These are phyloP conservation scores for Pyronema omphalodes DNA, from an alignment of 495 filamentous ascomycete genomes.

Conservation along the genomic window DNA sequence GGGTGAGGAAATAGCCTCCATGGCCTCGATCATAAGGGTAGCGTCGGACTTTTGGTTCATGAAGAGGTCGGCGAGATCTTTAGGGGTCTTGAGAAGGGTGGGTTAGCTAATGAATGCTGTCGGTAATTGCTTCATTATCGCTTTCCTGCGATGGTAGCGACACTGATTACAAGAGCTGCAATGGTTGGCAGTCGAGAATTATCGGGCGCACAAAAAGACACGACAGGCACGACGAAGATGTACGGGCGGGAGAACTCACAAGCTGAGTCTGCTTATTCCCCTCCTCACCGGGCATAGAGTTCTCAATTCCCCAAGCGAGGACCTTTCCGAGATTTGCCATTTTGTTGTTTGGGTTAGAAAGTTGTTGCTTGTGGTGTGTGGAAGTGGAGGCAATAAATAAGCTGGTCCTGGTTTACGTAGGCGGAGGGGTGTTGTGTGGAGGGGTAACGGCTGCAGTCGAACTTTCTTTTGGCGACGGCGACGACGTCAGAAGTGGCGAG, in stretches of 20 bases:
- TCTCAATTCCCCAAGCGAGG: constrained; percentile 86
- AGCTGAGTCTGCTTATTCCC: not conserved
- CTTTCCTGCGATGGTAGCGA: no score
- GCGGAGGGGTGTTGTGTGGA: not conserved
- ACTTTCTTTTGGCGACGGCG: not conserved
- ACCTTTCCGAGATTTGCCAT: constrained; percentile 46
- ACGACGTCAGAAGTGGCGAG: constrained; percentile 3
- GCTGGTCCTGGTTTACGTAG: not conserved
- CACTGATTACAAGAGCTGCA: no score
- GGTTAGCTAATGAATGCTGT: constrained; percentile 16
- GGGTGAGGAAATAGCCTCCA: constrained; percentile 50
- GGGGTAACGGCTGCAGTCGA: not conserved
- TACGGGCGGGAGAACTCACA: constrained; percentile 27
- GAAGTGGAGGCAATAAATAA: not conserved
- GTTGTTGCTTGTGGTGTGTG: not conserved
- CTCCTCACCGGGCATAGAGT: constrained; percentile 31
- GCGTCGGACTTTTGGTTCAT: constrained; percentile 66
- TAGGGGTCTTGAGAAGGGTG: constrained; percentile 9
- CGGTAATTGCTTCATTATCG: constrained; percentile 32
- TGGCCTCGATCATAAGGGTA: constrained; percentile 69
- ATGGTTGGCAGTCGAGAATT: no score
- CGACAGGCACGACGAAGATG: no score
- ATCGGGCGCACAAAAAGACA: no score
- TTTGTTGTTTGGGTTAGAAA: not conserved
- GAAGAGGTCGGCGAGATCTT: constrained; percentile 46